These are phyloP conservation scores for Blastomyces percursus DNA, from an alignment of 2,329 filamentous ascomycete species.

Conservation along the genomic window DNA sequence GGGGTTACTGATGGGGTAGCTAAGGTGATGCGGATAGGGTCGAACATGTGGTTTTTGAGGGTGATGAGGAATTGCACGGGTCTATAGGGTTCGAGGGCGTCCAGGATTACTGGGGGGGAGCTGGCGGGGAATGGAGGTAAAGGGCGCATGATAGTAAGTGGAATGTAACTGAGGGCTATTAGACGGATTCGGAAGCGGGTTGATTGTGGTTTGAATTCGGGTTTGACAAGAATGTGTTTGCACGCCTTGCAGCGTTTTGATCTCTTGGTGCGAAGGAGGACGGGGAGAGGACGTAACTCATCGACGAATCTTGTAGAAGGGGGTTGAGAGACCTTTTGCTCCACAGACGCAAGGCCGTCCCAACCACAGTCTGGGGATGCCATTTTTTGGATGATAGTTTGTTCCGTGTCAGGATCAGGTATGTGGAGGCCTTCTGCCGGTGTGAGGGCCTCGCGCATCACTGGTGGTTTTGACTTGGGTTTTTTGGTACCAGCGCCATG, in stretches of 20 bases:
- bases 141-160: constrained; percentile 58
- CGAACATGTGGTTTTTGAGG: constrained; percentile 88
- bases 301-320: constrained; percentile 52
- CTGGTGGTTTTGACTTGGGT: constrained; percentile 53
- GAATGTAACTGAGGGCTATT: constrained; percentile 79
- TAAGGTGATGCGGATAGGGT: constrained; percentile 74
- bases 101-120: constrained; percentile 32
- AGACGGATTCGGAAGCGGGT: constrained; percentile 88
- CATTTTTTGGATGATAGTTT: constrained; percentile 49
- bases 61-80: constrained; percentile 74
- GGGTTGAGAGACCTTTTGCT: constrained; percentile 43
- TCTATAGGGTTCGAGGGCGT: constrained; percentile 38
- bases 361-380: constrained; percentile 46
- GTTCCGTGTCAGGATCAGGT: constrained; percentile 49
- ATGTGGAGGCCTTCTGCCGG: constrained; percentile 60
- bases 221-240: constrained; percentile 89
- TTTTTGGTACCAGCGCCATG: constrained; percentile 47
- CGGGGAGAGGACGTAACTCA: constrained; percentile 69
- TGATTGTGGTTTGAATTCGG: constrained; percentile 78
- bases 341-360: constrained; percentile 48
- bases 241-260: constrained; percentile 88
- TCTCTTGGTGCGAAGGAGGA: constrained; percentile 78
- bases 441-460: constrained; percentile 70
- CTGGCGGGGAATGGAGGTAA: constrained; percentile 37
- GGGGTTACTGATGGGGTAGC: constrained; percentile 73